These are phyloP conservation scores for Chalara sp. DNA, from an alignment of 2,329 filamentous ascomycete species.

Conservation along the genomic window DNA sequence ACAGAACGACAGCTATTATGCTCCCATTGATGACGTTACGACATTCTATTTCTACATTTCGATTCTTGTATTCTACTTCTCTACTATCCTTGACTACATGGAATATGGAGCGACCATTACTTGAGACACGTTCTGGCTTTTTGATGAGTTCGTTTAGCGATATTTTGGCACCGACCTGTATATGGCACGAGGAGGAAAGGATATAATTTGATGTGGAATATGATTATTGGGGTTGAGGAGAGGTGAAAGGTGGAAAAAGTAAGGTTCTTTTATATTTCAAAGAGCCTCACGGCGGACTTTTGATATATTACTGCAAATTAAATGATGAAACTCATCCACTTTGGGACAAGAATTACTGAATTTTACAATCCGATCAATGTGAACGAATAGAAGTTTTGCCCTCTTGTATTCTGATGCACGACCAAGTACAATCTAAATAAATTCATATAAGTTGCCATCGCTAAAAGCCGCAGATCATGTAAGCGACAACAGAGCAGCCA, in stretches of 20 bases:
- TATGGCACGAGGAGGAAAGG: background rate
- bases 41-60: background rate
- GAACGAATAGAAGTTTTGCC: no score
- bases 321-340: background rate
- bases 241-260: background rate
- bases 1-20: background rate
- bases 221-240: background rate
- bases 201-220: background rate
- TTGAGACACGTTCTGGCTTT: no score
- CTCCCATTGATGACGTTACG: background rate
- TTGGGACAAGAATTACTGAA: no score
- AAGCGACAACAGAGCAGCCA: background rate
- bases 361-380: no score
- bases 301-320: background rate
- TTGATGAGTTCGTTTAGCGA: background rate
- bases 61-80: constrained; percentile 8
- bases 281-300: background rate
- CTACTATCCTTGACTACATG: constrained; percentile 16
- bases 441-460: no score
- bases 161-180: background rate
- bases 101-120: no score
- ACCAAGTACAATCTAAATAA: no score
- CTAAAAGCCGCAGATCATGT: no score
- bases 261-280: background rate
- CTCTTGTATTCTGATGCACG: no score